These are phyloP conservation scores for Barbarea vulgaris DNA, from an alignment of 345 rosid genomes.

Conservation along the genomic window DNA sequence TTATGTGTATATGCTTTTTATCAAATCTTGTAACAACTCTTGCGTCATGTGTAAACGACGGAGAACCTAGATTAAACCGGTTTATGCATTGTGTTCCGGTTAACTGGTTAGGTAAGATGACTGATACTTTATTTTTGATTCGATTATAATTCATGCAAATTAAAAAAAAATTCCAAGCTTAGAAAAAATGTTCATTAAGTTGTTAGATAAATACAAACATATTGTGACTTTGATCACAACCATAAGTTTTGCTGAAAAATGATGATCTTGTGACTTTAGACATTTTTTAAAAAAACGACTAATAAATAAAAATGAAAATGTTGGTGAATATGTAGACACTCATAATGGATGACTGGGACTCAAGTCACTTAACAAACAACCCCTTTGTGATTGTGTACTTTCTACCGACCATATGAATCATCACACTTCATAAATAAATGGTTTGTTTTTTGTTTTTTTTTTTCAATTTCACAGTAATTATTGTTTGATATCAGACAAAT, in stretches of 20 bases:
- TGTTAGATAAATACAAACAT: slow-evolving; percentile 18
- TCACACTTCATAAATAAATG: slow-evolving; percentile 15
- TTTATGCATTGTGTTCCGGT: slow-evolving; percentile 8
- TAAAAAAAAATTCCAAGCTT: not conserved
- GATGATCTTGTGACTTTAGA: slow-evolving; percentile 25
- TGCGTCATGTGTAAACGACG: slow-evolving; percentile 2
- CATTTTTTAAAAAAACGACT: not conserved
- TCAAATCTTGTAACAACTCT: slow-evolving; percentile 2
- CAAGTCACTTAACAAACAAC: slow-evolving; percentile 32
- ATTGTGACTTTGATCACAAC: slow-evolving; percentile 22
- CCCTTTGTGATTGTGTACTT: slow-evolving; percentile 35
- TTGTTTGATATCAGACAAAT: not conserved
- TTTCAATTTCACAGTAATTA: not conserved
- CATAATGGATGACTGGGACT: slow-evolving; percentile 40
- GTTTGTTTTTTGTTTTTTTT: slow-evolving; percentile 2
- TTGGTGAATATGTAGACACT: slow-evolving; percentile 15
- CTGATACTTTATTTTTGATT: slow-evolving; percentile 1
- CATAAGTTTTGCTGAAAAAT: slow-evolving; percentile 31
- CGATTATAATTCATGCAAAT: not conserved
- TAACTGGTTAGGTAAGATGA: slow-evolving; percentile 8
- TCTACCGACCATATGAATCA: slow-evolving; percentile 31
- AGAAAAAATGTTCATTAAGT: slow-evolving; percentile 16
- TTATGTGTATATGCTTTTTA: slow-evolving; percentile 4
- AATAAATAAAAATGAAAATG: slow-evolving; percentile 9
- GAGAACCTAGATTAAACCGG: slow-evolving; percentile 19